These are phyloP conservation scores for Kernera saxatilis DNA, from an alignment of 345 rosid species.

Conservation along the genomic window DNA sequence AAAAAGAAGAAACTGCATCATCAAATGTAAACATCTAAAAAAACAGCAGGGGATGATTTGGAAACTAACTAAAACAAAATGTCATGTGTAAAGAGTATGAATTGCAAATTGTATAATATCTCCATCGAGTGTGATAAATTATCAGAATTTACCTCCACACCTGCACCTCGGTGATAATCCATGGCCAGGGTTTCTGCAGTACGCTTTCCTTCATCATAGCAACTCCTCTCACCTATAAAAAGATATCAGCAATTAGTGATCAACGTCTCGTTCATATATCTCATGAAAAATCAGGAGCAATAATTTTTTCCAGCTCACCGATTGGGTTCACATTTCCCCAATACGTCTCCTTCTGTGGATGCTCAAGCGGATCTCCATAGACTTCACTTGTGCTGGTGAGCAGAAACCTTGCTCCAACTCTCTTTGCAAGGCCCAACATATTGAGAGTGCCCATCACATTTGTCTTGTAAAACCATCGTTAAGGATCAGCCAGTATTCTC, in stretches of 20 bases:
- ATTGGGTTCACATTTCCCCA: conserved; percentile 99
- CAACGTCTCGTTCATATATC: background rate
- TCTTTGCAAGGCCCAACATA: conserved; percentile 98
- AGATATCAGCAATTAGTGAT: background rate
- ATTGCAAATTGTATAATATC: background rate
- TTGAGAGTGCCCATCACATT: conserved; percentile 99
- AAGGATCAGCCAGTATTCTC: conserved; percentile 41
- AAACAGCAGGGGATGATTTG: background rate
- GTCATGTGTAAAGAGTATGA: background rate
- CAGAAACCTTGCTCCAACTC: conserved; percentile 94
- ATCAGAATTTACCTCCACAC: conserved; percentile 65
- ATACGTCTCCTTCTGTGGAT: conserved; percentile 96
- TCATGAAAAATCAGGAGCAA: background rate
- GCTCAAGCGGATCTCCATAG: conserved; percentile 98
- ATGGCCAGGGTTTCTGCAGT: conserved; percentile 90
- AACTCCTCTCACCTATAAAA: conserved; percentile 80
- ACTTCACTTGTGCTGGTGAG: conserved; percentile 99
- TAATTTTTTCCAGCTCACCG: conserved; percentile 38
- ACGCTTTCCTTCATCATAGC: conserved; percentile 98
- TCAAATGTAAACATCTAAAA: background rate
- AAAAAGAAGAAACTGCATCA: background rate
- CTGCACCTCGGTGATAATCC: conserved; percentile 98
- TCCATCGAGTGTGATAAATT: background rate
- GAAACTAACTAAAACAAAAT: background rate
- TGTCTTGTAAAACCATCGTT: conserved; percentile 64